A percentile compares a stretch with the other conserved stretches of the same genome.
phyloP scores from a whole-genome alignment of 169 alveolate species.

The Miamiensis avidus region DNA sequence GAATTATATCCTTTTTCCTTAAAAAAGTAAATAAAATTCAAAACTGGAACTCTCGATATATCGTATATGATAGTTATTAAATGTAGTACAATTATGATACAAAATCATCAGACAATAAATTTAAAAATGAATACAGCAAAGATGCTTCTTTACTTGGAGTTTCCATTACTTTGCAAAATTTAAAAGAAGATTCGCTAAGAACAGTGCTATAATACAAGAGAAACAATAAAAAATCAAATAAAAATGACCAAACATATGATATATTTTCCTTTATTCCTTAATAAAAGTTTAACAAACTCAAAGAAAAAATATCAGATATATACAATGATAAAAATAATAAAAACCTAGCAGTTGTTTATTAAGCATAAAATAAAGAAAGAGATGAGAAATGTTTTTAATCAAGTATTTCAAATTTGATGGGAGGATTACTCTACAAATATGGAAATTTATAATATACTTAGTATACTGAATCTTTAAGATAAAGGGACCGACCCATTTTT shows the following conservation, averaged over 20 bases:
- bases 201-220: too few relatives aligned
- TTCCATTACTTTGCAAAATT: too few relatives aligned
- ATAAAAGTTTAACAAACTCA: too few relatives aligned
- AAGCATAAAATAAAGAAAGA: not conserved
- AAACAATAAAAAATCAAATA: too few relatives aligned
- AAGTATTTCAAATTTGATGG: slow-evolving; percentile 12
- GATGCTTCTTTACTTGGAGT: not conserved
- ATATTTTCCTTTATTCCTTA: too few relatives aligned
- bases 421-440: slow-evolving; percentile 16
- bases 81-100: too few relatives aligned
- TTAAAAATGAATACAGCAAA: too few relatives aligned
- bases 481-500: slow-evolving; percentile 36
- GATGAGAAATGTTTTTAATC: not conserved
- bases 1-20: not conserved
- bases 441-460: slow-evolving; percentile 13
- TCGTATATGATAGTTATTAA: too few relatives aligned
- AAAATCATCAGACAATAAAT: not conserved
- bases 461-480: not conserved
- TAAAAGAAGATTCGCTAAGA: not conserved
- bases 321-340: not conserved
- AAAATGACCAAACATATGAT: too few relatives aligned
- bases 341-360: not conserved
- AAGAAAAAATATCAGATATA: not conserved
- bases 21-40: too few relatives aligned
- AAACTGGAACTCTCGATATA: not conserved